Conservation (phyloP, 2,329 filamentous ascomycete species). For the Alternaria ethzedia region DNA sequence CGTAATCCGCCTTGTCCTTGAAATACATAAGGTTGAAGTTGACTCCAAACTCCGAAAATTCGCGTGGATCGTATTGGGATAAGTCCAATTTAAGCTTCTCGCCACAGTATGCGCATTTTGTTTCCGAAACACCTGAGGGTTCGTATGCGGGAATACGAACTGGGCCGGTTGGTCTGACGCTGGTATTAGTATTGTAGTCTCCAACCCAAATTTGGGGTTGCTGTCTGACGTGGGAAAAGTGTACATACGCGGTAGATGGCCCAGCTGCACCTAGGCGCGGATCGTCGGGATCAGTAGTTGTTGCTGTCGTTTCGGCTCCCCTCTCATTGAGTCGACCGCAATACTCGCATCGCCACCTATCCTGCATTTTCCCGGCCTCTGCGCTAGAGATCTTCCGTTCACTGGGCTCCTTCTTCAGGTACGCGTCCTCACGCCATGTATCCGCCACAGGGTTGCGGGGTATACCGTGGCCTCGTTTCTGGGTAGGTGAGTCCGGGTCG, state of each 20-base stretch:
- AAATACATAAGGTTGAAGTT: neutral
- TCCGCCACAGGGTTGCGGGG: slow-evolving; percentile 10
- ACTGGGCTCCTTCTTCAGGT: neutral
- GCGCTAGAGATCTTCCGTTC: neutral
- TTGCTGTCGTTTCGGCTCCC: neutral
- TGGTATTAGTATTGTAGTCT: neutral
- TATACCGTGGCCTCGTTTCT: slow-evolving; percentile 1
- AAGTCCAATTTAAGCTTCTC: neutral
- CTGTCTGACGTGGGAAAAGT: neutral
- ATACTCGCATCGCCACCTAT: slow-evolving; percentile 11
- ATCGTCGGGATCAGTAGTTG: neutral
- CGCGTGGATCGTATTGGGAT: neutral
- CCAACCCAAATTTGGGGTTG: neutral
- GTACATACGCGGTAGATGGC: neutral
- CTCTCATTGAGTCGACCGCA: slow-evolving; percentile 6
- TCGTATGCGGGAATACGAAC: neutral
- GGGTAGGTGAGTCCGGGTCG: neutral
- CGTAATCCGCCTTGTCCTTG: neutral
- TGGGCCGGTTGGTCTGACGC: neutral
- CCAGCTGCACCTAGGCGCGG: neutral
- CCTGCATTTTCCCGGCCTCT: slow-evolving; percentile 1
- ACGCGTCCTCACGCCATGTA: slow-evolving; percentile 13
- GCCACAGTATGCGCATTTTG: neutral
- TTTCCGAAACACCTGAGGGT: neutral
- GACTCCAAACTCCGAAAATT: neutral